phyloP scores from a whole-genome alignment of 495 filamentous ascomycete species.

The Aspergillus affinis region DNA sequence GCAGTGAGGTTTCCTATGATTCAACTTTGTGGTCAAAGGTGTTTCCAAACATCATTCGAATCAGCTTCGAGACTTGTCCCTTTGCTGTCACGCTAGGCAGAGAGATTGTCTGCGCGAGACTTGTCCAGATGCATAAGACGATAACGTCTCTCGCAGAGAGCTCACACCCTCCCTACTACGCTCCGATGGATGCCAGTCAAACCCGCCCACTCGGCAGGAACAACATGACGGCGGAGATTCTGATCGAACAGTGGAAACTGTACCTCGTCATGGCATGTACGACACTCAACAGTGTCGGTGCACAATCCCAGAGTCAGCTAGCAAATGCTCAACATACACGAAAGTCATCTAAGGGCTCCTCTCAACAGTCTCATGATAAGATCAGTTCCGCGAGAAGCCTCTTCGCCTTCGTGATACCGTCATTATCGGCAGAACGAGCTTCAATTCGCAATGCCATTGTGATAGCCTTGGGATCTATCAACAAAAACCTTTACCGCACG shows the following conservation, averaged over 20 bases:
- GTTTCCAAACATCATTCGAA: slow-evolving; percentile 91
- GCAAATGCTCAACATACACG: slow-evolving; percentile 75
- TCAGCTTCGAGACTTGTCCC: slow-evolving; percentile 86
- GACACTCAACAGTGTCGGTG: slow-evolving; percentile 83
- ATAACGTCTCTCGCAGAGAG: slow-evolving; percentile 78
- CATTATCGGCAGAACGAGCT: slow-evolving; percentile 72
- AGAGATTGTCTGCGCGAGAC: slow-evolving; percentile 86
- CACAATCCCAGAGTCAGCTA: slow-evolving; percentile 55
- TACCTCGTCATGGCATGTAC: slow-evolving; percentile 97
- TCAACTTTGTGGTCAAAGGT: slow-evolving; percentile 95
- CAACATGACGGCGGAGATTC: slow-evolving; percentile 77
- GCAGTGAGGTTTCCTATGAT: slow-evolving; percentile 93
- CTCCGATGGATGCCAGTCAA: slow-evolving; percentile 52
- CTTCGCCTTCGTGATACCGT: slow-evolving; percentile 86
- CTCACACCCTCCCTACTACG: slow-evolving; percentile 58
- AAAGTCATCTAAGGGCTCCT: slow-evolving; percentile 74
- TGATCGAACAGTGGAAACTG: slow-evolving; percentile 98
- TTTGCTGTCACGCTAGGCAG: slow-evolving; percentile 86
- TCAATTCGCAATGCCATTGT: slow-evolving; percentile 90
- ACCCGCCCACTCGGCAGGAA: slow-evolving; percentile 51
- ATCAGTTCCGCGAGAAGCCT: slow-evolving; percentile 84
- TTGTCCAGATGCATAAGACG: slow-evolving; percentile 86
- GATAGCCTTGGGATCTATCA: slow-evolving; percentile 87
- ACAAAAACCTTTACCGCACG: slow-evolving; percentile 91
- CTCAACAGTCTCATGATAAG: slow-evolving; percentile 68